These are phyloP conservation scores for Bonia amplexicaulis DNA, from an alignment of 176 grass and related monocot genomes.

Conservation along the genomic window DNA sequence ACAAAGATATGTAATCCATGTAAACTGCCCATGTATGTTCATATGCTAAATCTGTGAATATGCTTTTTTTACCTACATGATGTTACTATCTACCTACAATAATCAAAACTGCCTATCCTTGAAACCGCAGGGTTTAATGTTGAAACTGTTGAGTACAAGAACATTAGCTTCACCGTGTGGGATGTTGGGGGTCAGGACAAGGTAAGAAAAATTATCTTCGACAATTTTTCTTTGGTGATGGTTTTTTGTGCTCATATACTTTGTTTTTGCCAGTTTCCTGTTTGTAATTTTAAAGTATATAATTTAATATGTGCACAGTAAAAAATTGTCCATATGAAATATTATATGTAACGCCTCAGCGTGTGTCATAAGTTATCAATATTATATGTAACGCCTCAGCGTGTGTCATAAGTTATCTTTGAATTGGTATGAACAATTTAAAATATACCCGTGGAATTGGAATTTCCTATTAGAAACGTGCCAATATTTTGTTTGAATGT, in stretches of 20 bases:
- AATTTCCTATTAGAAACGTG: background rate
- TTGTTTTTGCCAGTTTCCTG: background rate
- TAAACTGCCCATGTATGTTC: background rate
- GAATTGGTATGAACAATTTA: background rate
- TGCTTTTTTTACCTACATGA: background rate
- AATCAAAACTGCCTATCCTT: background rate
- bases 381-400: background rate
- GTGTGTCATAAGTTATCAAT: background rate
- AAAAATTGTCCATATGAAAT: background rate
- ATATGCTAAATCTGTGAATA: background rate
- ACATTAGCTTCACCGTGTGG: slow-evolving; percentile 65
- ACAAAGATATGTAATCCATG: background rate
- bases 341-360: background rate
- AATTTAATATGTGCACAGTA: background rate
- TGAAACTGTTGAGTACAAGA: slow-evolving; percentile 64
- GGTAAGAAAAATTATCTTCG: background rate
- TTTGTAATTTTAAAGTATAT: background rate
- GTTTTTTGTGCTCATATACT: background rate
- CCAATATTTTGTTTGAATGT: background rate
- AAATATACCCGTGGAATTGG: background rate
- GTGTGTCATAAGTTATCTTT: background rate
- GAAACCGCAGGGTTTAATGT: slow-evolving; percentile 55
- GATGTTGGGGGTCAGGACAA: slow-evolving; percentile 67
- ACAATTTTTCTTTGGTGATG: background rate
- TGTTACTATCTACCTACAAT: background rate